Evolutionary conservation across 495 filamentous ascomycete genomes (phyloP), one percentile per base, ranked within the genome.

Genomic region (Daldinia loculata): DNA sequence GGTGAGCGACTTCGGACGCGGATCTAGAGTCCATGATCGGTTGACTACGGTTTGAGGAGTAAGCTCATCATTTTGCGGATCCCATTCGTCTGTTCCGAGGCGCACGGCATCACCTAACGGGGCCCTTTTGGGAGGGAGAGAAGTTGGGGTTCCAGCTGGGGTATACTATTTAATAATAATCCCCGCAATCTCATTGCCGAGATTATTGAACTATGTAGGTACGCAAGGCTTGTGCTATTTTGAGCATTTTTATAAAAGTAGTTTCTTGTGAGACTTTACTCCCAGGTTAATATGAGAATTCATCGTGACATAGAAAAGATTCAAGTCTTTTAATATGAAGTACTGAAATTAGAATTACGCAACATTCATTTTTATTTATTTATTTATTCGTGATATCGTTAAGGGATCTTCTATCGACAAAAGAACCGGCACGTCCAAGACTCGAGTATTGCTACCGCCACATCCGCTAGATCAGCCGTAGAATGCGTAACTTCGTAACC

Each of bases 21-120:
- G 74, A 63, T 76, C 72, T 77, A 63, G 73, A 76, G 56, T 77
- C 74, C 75, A 77, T 77, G 22, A 57, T 68, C 29, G 51, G 53
- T 30, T 66, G 30, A 34, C 51, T 43, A 32, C 63, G 39, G 55
- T 56, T 73, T 50, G 48, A 57, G 53, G 17, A 57, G 45, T 24
- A 36, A 30, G 39, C 43, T 71, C 66, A 41, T 65, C 72, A 71
- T 66, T 53, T 65, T 50, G 64, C n/a, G 30, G 27, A 39, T 51
- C 17, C 50, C 11, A 29, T 56, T 64, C 38, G 51, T 38, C 39
- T 45, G 63, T 53, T 56, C 26, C 30, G 56, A 24, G n/a, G 50
- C 17, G 22, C 24, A 48, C 41, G 24, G 27, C 50, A 65, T 65
- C 29, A 29, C 62, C 27, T 36, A 56, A 59, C 34, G 22, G 45